These are phyloP conservation scores for Auricularia sp. DNA, from an alignment of 768 basidiomycete genomes.

Conservation along the genomic window DNA sequence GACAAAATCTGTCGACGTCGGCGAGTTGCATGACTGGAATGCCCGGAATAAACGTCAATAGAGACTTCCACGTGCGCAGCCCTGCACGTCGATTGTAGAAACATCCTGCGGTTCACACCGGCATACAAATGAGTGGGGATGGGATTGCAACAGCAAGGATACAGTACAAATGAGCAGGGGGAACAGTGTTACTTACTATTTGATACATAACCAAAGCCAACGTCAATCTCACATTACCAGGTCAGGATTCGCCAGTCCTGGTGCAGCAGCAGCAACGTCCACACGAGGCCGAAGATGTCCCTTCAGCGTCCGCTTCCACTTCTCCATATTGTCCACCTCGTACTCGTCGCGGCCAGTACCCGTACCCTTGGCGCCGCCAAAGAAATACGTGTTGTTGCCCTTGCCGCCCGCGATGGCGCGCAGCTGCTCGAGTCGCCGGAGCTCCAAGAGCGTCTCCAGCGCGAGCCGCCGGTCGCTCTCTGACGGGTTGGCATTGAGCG, in stretches of 20 bases:
- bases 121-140: too few relatives aligned
- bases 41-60: too few relatives aligned
- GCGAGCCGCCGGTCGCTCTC: conserved; percentile 29
- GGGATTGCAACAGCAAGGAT: too few relatives aligned
- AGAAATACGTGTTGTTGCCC: conserved; percentile 49
- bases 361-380: conserved; percentile 14
- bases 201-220: too few relatives aligned
- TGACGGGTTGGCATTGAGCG: conserved; percentile 24
- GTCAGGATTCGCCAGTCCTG: background rate
- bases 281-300: background rate
- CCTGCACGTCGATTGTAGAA: too few relatives aligned
- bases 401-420: conserved; percentile 39
- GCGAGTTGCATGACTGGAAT: too few relatives aligned
- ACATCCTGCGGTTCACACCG: too few relatives aligned
- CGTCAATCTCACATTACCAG: too few relatives aligned
- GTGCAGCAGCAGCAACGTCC: background rate
- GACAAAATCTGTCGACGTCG: too few relatives aligned
- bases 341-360: conserved; percentile 25
- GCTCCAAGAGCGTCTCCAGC: conserved; percentile 34
- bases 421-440: conserved; percentile 42
- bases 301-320: conserved; percentile 14
- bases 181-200: too few relatives aligned
- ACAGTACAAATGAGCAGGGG: too few relatives aligned
- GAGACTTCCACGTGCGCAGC: too few relatives aligned
- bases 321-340: conserved; percentile 39